Conservation (phyloP, 148 eudicot species). For the Simmondsia chinensis region DNA sequence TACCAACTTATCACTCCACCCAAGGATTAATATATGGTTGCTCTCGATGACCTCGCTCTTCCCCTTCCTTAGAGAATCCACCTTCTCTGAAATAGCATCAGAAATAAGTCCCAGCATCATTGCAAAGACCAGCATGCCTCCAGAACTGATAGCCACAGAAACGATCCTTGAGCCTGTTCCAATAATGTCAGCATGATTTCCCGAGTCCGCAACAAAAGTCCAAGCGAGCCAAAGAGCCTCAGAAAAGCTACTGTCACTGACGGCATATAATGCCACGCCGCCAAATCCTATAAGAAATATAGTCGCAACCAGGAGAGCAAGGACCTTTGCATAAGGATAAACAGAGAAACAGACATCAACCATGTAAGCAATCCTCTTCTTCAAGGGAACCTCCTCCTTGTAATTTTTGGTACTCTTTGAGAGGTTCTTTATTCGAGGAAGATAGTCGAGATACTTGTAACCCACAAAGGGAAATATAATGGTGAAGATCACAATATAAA, state of each 20-base stretch:
- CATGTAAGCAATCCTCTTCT: constrained; percentile 78
- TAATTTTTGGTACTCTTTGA: constrained; percentile 30
- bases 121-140: constrained; percentile 96
- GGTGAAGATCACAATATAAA: constrained; percentile 45
- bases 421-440: constrained; percentile 39
- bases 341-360: constrained; percentile 90
- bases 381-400: constrained; percentile 74
- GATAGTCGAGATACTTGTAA: constrained; percentile 63
- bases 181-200: constrained; percentile 89
- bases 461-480: constrained; percentile 55
- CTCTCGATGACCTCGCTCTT: constrained; percentile 95
- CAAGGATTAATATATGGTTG: constrained; percentile 80
- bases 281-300: constrained; percentile 85
- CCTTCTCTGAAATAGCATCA: constrained; percentile 94
- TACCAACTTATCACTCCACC: constrained; percentile 98
- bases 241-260: constrained; percentile 59
- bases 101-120: constrained; percentile 98
- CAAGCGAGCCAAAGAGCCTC: constrained; percentile 96
- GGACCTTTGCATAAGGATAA: constrained; percentile 90
- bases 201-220: constrained; percentile 93
- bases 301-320: constrained; percentile 84
- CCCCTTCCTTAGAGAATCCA: constrained; percentile 89
- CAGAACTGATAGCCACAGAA: constrained; percentile 75
- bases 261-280: constrained; percentile 80
- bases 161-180: constrained; percentile 84